phyloP scores from a whole-genome alignment of 2,329 filamentous ascomycete species.

The Aspergillus piperis region DNA sequence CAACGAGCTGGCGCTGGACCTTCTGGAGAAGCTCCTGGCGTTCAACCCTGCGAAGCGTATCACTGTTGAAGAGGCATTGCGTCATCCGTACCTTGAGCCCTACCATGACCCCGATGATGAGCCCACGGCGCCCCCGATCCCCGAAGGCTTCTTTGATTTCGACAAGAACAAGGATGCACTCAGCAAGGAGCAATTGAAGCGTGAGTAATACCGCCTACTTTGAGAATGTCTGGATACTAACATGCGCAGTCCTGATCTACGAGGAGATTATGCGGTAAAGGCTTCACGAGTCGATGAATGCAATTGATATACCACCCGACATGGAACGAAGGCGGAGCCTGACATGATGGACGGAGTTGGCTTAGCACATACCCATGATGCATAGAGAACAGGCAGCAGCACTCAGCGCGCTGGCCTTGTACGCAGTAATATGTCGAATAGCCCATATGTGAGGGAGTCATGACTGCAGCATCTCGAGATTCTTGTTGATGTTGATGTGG shows the following conservation, averaged over 20 bases:
- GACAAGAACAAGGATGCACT: slow-evolving; percentile 99
- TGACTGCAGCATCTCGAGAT: neutral
- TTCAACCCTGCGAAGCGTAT: slow-evolving; percentile 99
- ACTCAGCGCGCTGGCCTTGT: neutral
- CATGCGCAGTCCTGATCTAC: slow-evolving; percentile 73
- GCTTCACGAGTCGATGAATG: neutral
- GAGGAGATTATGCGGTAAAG: slow-evolving; percentile 84
- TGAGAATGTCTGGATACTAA: slow-evolving; percentile 13
- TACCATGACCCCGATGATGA: slow-evolving; percentile 99
- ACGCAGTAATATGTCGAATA: slow-evolving; percentile 6
- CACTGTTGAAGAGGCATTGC: slow-evolving; percentile 93
- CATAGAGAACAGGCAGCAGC: slow-evolving; percentile 14
- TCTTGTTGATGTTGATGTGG: slow-evolving; percentile 2
- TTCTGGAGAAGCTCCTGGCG: slow-evolving; percentile 91
- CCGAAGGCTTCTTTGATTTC: slow-evolving; percentile 99
- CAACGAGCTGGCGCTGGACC: slow-evolving; percentile 91
- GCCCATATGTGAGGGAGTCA: neutral
- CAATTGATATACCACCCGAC: neutral
- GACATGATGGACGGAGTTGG: slow-evolving; percentile 6
- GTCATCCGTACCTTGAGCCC: slow-evolving; percentile 96
- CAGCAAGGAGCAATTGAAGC: slow-evolving; percentile 97
- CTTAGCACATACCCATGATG: slow-evolving; percentile 22
- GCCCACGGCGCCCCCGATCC: slow-evolving; percentile 92
- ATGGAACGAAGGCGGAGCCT: slow-evolving; percentile 6
- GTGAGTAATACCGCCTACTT: slow-evolving; percentile 46